Evolutionary conservation across 163 green algal species (phyloP), one percentile per base, ranked within the genome.

Genomic region (Scenedesmus sp.): DNA sequence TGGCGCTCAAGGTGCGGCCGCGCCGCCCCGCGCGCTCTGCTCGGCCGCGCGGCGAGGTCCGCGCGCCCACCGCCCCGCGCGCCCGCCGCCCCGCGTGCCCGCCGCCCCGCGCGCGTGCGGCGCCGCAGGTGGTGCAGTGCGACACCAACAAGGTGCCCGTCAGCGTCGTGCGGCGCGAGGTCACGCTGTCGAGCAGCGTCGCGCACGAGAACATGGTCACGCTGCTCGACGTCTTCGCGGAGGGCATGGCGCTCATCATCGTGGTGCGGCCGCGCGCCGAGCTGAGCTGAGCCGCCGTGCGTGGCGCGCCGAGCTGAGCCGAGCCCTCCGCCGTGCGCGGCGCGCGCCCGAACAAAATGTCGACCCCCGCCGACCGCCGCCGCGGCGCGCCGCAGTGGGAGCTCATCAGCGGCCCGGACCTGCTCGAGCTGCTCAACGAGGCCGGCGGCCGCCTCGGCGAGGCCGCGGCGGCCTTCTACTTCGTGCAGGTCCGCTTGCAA

Each of bases 391-490:
- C 57, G 47, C 86, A 90, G 84, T 96, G 91, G 92, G 92, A 97
- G 84, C 82, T 95, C 9, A 92, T 96, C 31, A 29, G 53, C 9
- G 93, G 93, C 0, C 77, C 83, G 0, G 93, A 97, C 70, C 84
- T 97, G 66, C 88, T 97, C 48, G 92, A 97, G 67, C 81, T 95
- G 42, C 85, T 97, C 11, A 97, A 96, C 60, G 85, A 92, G 63
- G 74, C 81, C 26, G 82, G 84, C 0, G 85, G 86, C 14, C 29
- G 78, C 3, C 65, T 95, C 62, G 26, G 42, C 3, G 84, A 63
- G 31, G 24, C 34, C 11, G 34, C 44, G 10, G 62, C 63, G 0
- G 87, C 90, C 7, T 89, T 91, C 81, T 93, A 91, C 78, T 96
- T 95, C 56, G 74, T 81, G 11, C 89, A 47, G 39, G 39, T 47